Evolutionary conservation across 2,329 filamentous ascomycete species (phyloP).

Genomic region (Fusarium sp.): DNA sequence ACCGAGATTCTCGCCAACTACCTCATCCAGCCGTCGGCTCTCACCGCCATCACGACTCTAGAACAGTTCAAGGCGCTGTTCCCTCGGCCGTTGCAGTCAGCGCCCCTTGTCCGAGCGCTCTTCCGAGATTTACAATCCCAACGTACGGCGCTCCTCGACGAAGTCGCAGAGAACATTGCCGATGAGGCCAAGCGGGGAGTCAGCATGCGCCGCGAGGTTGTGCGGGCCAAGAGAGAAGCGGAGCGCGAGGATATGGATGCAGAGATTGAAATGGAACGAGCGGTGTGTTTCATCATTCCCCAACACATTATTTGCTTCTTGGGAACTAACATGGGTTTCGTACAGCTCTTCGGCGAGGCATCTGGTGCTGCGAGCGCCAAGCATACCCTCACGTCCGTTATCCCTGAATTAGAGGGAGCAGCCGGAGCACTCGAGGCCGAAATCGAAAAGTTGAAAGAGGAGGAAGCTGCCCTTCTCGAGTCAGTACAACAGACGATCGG

Average conservation of each 20-base stretch:
- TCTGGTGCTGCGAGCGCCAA: constrained; percentile 59
- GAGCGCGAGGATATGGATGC: constrained; percentile 70
- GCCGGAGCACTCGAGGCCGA: constrained; percentile 75
- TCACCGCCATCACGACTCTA: constrained; percentile 79
- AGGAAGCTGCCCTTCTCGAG: constrained; percentile 70
- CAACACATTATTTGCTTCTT: not conserved
- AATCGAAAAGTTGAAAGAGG: constrained; percentile 72
- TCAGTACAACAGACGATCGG: constrained; percentile 76
- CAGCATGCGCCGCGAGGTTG: constrained; percentile 68
- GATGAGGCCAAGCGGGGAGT: constrained; percentile 73
- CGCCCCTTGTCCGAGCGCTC: constrained; percentile 75
- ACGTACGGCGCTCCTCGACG: constrained; percentile 75
- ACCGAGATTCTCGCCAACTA: constrained; percentile 81
- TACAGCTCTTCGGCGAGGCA: constrained; percentile 68
- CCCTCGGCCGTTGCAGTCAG: constrained; percentile 73
- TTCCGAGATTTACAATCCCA: constrained; percentile 85
- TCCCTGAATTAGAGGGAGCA: constrained; percentile 77
- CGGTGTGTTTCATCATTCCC: constrained; percentile 54
- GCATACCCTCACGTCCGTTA: constrained; percentile 73
- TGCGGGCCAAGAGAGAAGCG: constrained; percentile 63
- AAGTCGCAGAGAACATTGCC: constrained; percentile 73
- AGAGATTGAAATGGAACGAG: constrained; percentile 72
- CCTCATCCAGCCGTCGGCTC: constrained; percentile 79
- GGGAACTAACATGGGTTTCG: not conserved
- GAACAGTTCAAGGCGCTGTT: constrained; percentile 83